Evolutionary conservation across 129 eudicot species (phyloP), one percentile per base, ranked within the genome.

Genomic region (Flaveria brownii): DNA sequence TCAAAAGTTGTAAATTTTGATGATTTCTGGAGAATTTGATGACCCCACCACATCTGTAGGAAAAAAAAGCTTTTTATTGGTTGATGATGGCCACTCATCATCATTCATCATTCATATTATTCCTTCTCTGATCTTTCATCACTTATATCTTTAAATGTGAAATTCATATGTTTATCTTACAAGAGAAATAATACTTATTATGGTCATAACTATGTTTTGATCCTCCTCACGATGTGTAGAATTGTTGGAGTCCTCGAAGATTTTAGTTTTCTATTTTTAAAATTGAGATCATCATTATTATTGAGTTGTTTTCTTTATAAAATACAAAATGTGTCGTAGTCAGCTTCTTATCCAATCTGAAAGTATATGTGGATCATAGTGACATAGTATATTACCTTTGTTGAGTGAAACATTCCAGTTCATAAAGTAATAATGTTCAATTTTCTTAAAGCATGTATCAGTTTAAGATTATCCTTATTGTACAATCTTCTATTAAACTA

Each of bases 21-120:
- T 77, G 41, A 69, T 22, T 42, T 54, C 9, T 70, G 4, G 16
- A 33, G 10, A 20, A 16, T 49, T 54, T 77, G 16, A 26, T 13
- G 76, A 46, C 72, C 82, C 78, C 41, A 79, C 78, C 22, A 50
- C 30, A 49, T 72, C 63, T 79, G 56, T 66, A 71, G 57, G 36
- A 62, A 61, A 41, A 61, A 62, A 57, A 77, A 62, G 78, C 57
- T 62, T 71, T 71, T 71, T 77, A 68, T 68, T 77, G 81, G 50
- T 59, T 78, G 81, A 57, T 69, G 81, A 78, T 78, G 62, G 51
- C 63, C 68, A 59, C 76, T 59, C 39, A 75, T 45, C 36, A 62
- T 61, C 71, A 60, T 47, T 14, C 50, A 56, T 78, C 77, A 78
- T 78, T 78, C 72, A 61, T 51, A 46, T 69, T 47, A 56, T 71